phyloP scores from a whole-genome alignment of 129 eudicot genomes.

The Chrysanthemum makinoi region DNA sequence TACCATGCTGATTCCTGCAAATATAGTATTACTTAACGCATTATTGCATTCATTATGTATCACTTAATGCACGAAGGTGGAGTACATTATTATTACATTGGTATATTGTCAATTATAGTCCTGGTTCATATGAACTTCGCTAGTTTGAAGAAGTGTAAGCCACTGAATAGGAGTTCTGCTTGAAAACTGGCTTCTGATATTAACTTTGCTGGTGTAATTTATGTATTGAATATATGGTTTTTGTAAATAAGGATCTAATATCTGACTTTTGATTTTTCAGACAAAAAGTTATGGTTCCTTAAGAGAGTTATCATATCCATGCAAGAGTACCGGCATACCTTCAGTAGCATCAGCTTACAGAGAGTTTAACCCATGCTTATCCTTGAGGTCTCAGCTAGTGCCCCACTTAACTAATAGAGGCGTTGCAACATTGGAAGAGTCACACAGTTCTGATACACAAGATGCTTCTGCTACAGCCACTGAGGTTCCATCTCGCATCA shows the following conservation, averaged over 20 bases:
- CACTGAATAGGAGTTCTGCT: neutral
- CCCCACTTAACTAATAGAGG: conserved; percentile 39
- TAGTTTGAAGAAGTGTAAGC: conserved; percentile 6
- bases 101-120: neutral
- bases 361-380: conserved; percentile 21
- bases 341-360: conserved; percentile 30
- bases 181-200: neutral
- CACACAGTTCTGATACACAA: conserved; percentile 35
- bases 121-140: neutral
- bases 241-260: conserved; percentile 1
- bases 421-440: conserved; percentile 42
- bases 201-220: neutral
- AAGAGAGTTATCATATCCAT: conserved; percentile 30
- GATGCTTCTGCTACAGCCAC: conserved; percentile 42
- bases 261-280: conserved; percentile 26
- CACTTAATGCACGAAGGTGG: neutral
- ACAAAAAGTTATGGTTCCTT: conserved; percentile 28
- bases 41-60: neutral
- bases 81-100: neutral
- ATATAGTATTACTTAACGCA: neutral
- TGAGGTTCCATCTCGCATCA: conserved; percentile 57
- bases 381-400: conserved; percentile 18
- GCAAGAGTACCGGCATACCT: conserved; percentile 24
- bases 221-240: conserved; percentile 4
- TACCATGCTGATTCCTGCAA: too few species aligned